Evolutionary conservation across 352 stramenopile species (phyloP).

Genomic region (Phytophthora idaei): DNA sequence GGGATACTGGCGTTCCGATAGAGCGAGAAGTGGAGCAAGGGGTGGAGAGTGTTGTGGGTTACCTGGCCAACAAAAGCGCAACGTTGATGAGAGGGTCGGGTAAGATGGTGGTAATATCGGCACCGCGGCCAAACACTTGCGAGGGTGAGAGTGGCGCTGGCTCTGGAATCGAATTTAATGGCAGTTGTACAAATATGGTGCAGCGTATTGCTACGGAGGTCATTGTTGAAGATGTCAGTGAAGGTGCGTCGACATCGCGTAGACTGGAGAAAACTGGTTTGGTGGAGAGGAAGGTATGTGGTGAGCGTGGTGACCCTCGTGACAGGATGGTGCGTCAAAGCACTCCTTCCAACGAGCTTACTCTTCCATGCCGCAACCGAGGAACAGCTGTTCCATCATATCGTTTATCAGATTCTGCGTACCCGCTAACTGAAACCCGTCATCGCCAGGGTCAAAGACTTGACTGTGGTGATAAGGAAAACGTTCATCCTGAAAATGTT

Average conservation of each 20-base stretch:
- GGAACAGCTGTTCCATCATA: neutral
- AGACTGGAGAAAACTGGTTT: neutral
- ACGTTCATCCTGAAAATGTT: conserved; percentile 28
- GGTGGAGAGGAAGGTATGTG: neutral
- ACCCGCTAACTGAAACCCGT: neutral
- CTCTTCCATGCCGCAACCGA: neutral
- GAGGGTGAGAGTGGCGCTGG: neutral
- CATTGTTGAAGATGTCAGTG: neutral
- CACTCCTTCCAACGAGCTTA: neutral
- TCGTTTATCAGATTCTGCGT: neutral
- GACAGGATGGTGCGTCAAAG: neutral
- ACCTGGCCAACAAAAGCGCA: neutral
- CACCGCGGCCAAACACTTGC: neutral
- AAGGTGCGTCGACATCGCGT: neutral
- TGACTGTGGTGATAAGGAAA: conserved; percentile 36
- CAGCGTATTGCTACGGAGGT: neutral
- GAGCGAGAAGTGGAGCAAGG: neutral
- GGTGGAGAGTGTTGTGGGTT: neutral
- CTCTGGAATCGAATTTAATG: neutral
- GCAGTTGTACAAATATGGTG: neutral
- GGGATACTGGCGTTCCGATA: neutral
- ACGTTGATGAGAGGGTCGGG: neutral
- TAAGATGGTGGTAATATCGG: neutral
- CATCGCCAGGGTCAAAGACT: conserved; percentile 1
- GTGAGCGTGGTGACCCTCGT: neutral